Base-by-base conservation (phyloP, 768 basidiomycete species). In the Tylopilus cervinicoccineus region DNA sequence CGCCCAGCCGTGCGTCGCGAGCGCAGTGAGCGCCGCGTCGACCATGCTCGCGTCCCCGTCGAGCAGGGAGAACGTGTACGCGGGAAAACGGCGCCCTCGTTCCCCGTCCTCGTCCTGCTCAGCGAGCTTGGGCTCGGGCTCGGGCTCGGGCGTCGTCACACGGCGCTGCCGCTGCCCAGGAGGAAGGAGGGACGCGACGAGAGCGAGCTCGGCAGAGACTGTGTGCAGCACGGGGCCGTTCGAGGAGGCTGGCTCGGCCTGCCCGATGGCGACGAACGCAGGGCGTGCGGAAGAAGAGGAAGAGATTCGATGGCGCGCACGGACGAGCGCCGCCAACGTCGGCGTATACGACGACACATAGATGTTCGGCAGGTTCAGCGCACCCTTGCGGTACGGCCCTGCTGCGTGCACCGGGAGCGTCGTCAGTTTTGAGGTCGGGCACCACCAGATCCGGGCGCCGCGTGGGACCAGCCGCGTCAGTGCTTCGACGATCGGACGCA, bases 341-440 rank as follows among this genome's bases (percentile, higher is more conserved):
- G 70, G 68, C 6, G 66, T 70, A 43, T 70, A 70, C 11, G 68
- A 70, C 6, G 70, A 70, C 28, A 70, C 22, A 37, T 60, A 57
- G 8, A 65, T 36, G 34, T 55, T 47, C 2, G 54, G 9, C 43
- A 57, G 38, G 43, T 52, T 54, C 10, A 24, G 22, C 1, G 23
- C 43, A 13, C 31, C 31, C n/a, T 24, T 24, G 4, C 16, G 20
- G 32, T 43, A 33, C 19, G 43, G 43, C 6, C 31, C 43, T 6
- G 31, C 43, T 2, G 43, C 31, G 22, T 33, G 43, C 43, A 24
- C 16, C 43, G 43, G 43, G 16, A 43, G 43, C 23, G 43, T 34
- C 2, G 22, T 34, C 16, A 43, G 17, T 16, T 26, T 43, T 10
- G 43, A 33, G 6, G 43, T 43, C n/a, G 43, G 43, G 17, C 43